These are phyloP conservation scores for Macrolepiota fuliginosa DNA, from an alignment of 768 basidiomycete genomes.

Conservation along the genomic window DNA sequence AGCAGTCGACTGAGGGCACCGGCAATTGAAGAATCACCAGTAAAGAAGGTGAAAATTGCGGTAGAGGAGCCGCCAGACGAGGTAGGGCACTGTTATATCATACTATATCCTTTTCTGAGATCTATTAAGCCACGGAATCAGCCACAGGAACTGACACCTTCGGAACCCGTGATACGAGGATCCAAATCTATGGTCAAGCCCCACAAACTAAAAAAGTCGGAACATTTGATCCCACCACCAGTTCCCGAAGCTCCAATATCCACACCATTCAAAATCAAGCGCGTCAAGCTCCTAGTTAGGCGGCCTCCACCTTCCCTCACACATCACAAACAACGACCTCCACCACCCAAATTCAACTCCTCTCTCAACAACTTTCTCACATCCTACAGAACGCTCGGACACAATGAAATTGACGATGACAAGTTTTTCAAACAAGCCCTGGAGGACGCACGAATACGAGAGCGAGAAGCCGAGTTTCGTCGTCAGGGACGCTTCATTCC, in stretches of 20 bases:
- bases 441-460: constrained; percentile 32
- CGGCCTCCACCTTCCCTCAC: constrained; percentile 58
- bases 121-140: background rate
- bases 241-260: background rate
- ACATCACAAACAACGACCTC: constrained; percentile 67
- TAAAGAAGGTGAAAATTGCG: constrained; percentile 4
- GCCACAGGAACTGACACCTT: background rate
- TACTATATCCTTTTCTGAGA: background rate
- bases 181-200: background rate
- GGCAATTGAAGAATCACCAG: background rate
- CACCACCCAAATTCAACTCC: constrained; percentile 44
- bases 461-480: constrained; percentile 31
- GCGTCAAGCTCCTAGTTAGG: constrained; percentile 67
- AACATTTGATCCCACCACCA: constrained; percentile 9
- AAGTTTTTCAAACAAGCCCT: constrained; percentile 20
- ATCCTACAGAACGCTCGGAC: constrained; percentile 59
- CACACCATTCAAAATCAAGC: constrained; percentile 44
- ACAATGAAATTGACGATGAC: constrained; percentile 42
- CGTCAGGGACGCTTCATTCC: constrained; percentile 38
- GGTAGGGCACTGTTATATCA: background rate
- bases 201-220: constrained; percentile 9
- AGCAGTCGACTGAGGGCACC: constrained; percentile 3
- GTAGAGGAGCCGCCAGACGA: background rate
- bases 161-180: background rate
- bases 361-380: constrained; percentile 57